Conservation (phyloP, 2,329 filamentous ascomycete species). For the Colletotrichum chlorophyti region DNA sequence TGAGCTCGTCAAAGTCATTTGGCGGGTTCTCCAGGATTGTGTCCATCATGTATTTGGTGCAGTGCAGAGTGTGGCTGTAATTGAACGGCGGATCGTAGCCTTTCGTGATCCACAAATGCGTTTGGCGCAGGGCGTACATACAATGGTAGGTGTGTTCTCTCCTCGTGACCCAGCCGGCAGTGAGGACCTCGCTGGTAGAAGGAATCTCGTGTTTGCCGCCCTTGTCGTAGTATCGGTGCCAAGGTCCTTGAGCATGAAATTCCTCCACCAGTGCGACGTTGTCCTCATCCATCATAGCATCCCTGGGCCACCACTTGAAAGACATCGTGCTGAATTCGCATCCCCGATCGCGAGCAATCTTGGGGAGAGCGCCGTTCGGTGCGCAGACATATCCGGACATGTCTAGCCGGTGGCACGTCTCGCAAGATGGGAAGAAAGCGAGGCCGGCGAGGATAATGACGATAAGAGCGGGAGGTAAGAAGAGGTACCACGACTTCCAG, state of each 20-base stretch:
- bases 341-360: conserved; percentile 10
- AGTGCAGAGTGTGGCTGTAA: conserved; percentile 15
- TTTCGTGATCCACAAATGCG: conserved; percentile 3
- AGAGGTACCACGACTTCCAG: conserved; percentile 18
- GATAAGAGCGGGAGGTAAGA: conserved; percentile 1
- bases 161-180: neutral
- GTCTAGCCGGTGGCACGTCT: neutral
- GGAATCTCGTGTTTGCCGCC: conserved; percentile 17
- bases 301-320: conserved; percentile 15
- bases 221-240: conserved; percentile 19
- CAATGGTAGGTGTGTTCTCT: conserved; percentile 19
- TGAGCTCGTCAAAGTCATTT: conserved; percentile 9
- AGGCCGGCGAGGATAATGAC: neutral
- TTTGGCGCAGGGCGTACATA: conserved; percentile 14
- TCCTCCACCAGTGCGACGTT: conserved; percentile 6
- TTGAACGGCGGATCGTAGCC: conserved; percentile 17
- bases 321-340: conserved; percentile 25
- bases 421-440: conserved; percentile 18
- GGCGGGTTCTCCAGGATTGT: conserved; percentile 18
- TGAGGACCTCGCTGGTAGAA: conserved; percentile 11
- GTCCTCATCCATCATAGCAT: neutral
- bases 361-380: conserved; percentile 10
- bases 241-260: conserved; percentile 1
- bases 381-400: conserved; percentile 14
- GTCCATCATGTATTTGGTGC: conserved; percentile 17